Evolutionary conservation across 768 basidiomycete species (phyloP), one percentile per base, ranked within the genome.

Genomic region (Suillus decipiens): DNA sequence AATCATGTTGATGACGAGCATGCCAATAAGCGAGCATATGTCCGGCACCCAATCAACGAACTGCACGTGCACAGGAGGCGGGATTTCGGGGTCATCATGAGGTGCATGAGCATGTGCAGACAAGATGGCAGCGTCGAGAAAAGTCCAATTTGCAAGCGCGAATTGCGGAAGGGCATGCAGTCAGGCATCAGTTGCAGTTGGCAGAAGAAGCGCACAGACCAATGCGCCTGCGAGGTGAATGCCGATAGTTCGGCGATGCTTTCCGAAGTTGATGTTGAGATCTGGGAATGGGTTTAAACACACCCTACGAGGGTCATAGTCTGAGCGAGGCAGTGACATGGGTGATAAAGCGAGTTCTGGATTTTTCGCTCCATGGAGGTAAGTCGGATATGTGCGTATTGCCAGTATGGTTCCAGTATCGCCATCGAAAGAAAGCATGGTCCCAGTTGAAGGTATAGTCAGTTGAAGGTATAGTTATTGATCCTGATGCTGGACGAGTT

Each of bases 21-120:
- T 95, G 28, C 96, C 97, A 15, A 99, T 77, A 36, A 96, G 84
- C 8, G 93, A 94, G 76, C 90, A 95, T 68, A 99, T 87, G 39
- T 96, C 96, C 0, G 96, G 95, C 19, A 97, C 80, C 96, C 97
- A 99, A 80, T 99, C 96, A 61, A 94, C 88, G 74, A 98, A 97
- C 15, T 84, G 80, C 74, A 99, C 92, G 70, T 94, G 94, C 19
- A 28, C 28, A 28, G 28, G 28, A 28, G 28, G 28, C 28, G 28
- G 28, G 28, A 28, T 28, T 28, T 28, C 2, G 2, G 89, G 28
- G 28, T 28, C 28, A 3, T 28, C 28, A 28, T 28, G 3, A 3
- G 28, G 28, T 28, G 28, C 28, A 28, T 28, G 28, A 28, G 28
- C 28, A 28, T 28, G 28, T 28, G 28, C 28, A 28, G 28, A 28